Conservation (phyloP, 306 rosid species). For the Dryas alaskensis region DNA sequence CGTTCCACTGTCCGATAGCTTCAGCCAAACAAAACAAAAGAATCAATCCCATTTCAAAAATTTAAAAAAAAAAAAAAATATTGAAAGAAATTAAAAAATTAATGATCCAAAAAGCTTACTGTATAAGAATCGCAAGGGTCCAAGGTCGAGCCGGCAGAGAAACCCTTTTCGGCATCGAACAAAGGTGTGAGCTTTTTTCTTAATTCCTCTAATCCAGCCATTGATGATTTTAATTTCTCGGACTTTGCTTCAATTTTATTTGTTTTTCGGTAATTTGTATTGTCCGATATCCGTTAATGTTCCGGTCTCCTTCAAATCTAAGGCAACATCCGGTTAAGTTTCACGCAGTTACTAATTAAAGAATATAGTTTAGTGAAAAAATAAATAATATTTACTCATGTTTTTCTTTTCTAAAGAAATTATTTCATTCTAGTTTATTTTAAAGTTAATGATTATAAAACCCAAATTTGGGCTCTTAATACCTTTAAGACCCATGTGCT, state of each 20-base stretch:
- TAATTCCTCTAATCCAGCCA: slow-evolving; percentile 92
- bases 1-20: slow-evolving; percentile 90
- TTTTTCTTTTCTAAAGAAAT: too few relatives aligned
- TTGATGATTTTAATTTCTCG: slow-evolving; percentile 6
- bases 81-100: background rate
- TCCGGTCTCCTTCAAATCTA: background rate
- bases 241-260: background rate
- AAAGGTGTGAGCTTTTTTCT: slow-evolving; percentile 80
- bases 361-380: too few relatives aligned
- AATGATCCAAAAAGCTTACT: slow-evolving; percentile 34
- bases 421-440: too few relatives aligned
- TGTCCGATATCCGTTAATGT: background rate
- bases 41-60: background rate
- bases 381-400: too few relatives aligned
- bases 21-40: slow-evolving; percentile 13
- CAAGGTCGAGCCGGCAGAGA: slow-evolving; percentile 53
- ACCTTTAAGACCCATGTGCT: too few relatives aligned
- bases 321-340: background rate
- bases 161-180: slow-evolving; percentile 62
- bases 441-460: too few relatives aligned
- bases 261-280: background rate
- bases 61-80: background rate
- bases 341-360: background rate
- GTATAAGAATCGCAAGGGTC: slow-evolving; percentile 86
- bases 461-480: too few relatives aligned